Base-by-base conservation (phyloP, 768 basidiomycete genomes). In the Sutorius australiensis region DNA sequence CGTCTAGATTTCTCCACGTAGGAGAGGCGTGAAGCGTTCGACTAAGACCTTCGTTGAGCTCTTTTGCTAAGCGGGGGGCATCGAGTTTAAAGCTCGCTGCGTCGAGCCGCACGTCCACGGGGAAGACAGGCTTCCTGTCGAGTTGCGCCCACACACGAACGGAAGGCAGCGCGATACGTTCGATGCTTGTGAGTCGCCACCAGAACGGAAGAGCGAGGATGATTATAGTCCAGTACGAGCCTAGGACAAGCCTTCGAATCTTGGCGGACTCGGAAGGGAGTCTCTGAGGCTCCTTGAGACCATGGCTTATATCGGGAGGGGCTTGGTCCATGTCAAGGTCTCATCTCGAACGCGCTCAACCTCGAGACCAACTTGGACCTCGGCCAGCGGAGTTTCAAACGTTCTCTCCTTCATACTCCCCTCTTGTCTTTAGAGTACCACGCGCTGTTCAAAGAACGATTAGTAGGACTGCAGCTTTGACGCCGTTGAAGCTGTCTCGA, bases 171-270 rank as follows among this genome's bases (percentile, higher is more conserved):
- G 86, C 74, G 14, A 89, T 76, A 27, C 95, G 82, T 63, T 94
- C 80, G 28, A 98, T 95, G 57, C 89, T 89, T 5, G 97, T 98
- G 27, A 89, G 86, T 46, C 76, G 78, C 92, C 93, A 98, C 97
- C 97, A 99, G 45, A 92, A 77, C 3, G 97, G 97, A 17, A 95
- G 54, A 1, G 86, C 87, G 7, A 92, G 71, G 32, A 95, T 58
- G 33, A 97, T 78, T 27, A 92, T 71, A 24, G 79, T 50, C 83
- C 93, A 93, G 69, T 95, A 97, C 1, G 89, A 80, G 5, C 75
- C 67, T 53, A 95, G 76, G 57, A 93, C 84, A 24, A 71, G 71
- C 58, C 85, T 73, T 30, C 87, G 77, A 39, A 77, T 74, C 46
- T 53, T 60, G 45, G 72, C 66, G 13, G 72, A 71, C 66, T 88